Evolutionary conservation across 1,139 yeast genomes (phyloP), one percentile per base, ranked within the genome.

Genomic region (Geotrichum klebahnii): DNA sequence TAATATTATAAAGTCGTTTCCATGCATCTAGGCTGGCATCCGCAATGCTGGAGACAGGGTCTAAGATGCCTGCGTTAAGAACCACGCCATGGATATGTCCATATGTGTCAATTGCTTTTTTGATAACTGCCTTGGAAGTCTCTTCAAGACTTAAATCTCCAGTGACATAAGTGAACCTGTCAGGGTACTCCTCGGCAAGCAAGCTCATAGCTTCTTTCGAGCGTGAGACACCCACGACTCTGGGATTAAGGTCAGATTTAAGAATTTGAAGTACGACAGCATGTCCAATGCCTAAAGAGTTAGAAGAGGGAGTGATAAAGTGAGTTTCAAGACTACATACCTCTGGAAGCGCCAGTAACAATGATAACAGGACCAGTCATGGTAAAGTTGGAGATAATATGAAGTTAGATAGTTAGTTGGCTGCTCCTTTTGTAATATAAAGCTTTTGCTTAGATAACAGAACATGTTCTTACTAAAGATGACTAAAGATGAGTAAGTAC

Each of bases 41-140:
- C 17, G 61, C 81, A 36, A 88, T 66, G 23, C 74, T 68, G 5
- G 77, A 77, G 3, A 90, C 95, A 0, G 97, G 96, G 23, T 81
- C 90, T 54, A 92, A 69, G 0, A 83, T 80, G 2, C 97, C 97
- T 2, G 97, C 97, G 68, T 92, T 90, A 53, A 89, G 82, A 42
- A 92, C 76, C 5, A 88, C 66, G 0, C 92, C 80, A 60, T 85
- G 81, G 41, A 92, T 69, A 29, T 72, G 70, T 2, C 89, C 92
- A 61, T 77, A 82, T 53, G 72, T 72, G 3, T 62, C 56, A 9
- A 77, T 59, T 0, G 90, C 82, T 20, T 67, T 50, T 0, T 69
- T 66, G 14, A 84, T 73, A 0, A 84, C 77, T 20, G 62, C 54
- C 22, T 60, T 55, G 5, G 73, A 61, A 0, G 74, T 70, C 4